Evolutionary conservation across 768 basidiomycete genomes (phyloP), one percentile per base, ranked within the genome.

Genomic region (Dioszegia crocea): DNA sequence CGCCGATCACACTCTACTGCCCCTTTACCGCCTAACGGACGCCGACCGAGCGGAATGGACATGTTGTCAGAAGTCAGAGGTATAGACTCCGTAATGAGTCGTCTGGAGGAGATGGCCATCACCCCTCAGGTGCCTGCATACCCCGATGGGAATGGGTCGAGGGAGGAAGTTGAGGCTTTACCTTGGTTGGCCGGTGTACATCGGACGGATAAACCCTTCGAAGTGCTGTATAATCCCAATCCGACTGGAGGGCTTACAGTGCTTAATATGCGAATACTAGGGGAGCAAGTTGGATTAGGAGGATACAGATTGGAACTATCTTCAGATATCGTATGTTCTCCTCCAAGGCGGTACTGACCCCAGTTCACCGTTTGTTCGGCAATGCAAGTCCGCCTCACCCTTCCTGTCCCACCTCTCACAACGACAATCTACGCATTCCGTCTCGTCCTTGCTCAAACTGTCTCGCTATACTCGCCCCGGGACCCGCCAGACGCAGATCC

Each of bases 381-480:
- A 14, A 26, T 71, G 11, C 46, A 57, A n/a, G 48, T 50, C 16
- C 29, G 51, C 5, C 17, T 71, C n/a, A 24, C 52, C 14, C 57
- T 71, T 23, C 52, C 60, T 17, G 40, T 36, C 0, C 60, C 63
- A 1, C 52, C 60, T 0, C 59, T 65, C 2, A 57, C 47, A 3
- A 52, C 61, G 8, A 68, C 67, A 11, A 62, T 71, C 30, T 71
- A 62, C 47, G 55, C 57, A 50, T 51, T 68, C 55, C 62, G 67
- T 19, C 27, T 66, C 3, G 30, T 57, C n/a, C 45, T 71, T 3
- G 44, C 57, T 14, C 64, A 71, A 40, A 66, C 66, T 1, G 57
- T 62, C 23, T 33, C 65, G 5, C 50, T 71, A 14, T 60, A 44
- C n/a, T 64, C 65, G 0, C 65, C 63, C 19, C 40, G 65, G 26